Percentiles rank a stretch among this genome's conserved stretches.
Conservation (phyloP, 1,284 basidiomycete genomes). For the Filobasidium uniguttulatum region DNA sequence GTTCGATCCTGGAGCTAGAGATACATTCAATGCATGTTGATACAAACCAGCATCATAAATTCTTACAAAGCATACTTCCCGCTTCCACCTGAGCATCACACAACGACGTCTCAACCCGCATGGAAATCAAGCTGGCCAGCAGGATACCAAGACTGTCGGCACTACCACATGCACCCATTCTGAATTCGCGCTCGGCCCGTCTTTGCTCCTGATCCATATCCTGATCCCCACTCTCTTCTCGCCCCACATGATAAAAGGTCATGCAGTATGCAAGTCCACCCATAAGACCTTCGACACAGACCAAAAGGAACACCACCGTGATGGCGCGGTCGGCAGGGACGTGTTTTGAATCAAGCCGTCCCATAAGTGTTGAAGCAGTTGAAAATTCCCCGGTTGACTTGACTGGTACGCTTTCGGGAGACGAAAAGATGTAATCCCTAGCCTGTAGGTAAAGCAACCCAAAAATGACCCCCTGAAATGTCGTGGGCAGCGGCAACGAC, state of each 20-base stretch:
- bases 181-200: constrained; percentile 59
- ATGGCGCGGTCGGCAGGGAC: constrained; percentile 44
- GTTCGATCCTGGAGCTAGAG: too few species aligned
- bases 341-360: not conserved
- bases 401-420: constrained; percentile 24
- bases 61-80: constrained; percentile 59
- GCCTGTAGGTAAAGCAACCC: constrained; percentile 44
- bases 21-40: too few species aligned
- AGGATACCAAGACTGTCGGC: constrained; percentile 46
- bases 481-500: constrained; percentile 45
- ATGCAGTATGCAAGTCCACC: constrained; percentile 89
- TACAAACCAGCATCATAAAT: too few species aligned
- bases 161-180: constrained; percentile 68
- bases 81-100: constrained; percentile 58
- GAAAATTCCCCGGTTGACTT: constrained; percentile 4
- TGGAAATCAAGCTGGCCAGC: constrained; percentile 59
- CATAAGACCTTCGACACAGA: constrained; percentile 72
- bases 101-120: constrained; percentile 68
- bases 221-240: constrained; percentile 44
- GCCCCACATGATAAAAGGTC: constrained; percentile 71
- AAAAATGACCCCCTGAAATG: constrained; percentile 47
- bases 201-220: constrained; percentile 14
- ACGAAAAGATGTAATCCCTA: constrained; percentile 27
- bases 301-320: constrained; percentile 56
- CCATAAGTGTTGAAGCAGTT: not conserved